Conservation (phyloP, 306 rosid genomes). For the Macrotyloma uniflorum region DNA sequence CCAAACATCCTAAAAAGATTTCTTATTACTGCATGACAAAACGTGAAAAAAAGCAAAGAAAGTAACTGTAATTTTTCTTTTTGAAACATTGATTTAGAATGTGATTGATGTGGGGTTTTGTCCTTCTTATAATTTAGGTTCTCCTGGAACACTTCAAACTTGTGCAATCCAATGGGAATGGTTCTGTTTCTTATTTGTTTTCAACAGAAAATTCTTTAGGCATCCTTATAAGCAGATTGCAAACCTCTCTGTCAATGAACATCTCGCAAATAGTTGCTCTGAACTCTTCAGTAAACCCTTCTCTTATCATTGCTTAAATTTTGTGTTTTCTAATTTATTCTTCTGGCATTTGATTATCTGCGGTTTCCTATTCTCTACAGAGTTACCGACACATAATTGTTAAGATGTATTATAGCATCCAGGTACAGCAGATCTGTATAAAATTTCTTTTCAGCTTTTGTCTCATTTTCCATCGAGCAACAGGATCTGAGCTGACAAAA, state of each 20-base stretch:
- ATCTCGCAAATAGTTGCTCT: background rate
- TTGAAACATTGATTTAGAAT: background rate
- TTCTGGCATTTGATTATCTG: background rate
- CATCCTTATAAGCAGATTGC: background rate
- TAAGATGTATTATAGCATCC: background rate
- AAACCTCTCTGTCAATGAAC: background rate
- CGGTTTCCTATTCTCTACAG: background rate
- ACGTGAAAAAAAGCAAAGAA: background rate
- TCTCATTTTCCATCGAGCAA: conserved; percentile 28
- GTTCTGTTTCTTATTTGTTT: background rate
- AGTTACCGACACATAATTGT: conserved; percentile 1
- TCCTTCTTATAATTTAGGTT: background rate
- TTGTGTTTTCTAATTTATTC: background rate
- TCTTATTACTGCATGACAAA: too few species aligned
- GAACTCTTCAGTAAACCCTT: background rate
- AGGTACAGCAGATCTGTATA: conserved; percentile 15
- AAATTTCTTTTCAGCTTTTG: conserved; percentile 15
- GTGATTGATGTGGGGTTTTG: background rate
- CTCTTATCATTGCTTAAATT: background rate
- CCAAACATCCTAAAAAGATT: too few species aligned
- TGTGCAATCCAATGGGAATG: background rate
- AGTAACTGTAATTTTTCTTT: background rate
- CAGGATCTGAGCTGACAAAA: conserved; percentile 11
- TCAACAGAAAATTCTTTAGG: background rate
- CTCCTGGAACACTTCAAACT: background rate